Base-by-base conservation (phyloP, 1,284 basidiomycete species). In the Paramarasmius palmivorus region DNA sequence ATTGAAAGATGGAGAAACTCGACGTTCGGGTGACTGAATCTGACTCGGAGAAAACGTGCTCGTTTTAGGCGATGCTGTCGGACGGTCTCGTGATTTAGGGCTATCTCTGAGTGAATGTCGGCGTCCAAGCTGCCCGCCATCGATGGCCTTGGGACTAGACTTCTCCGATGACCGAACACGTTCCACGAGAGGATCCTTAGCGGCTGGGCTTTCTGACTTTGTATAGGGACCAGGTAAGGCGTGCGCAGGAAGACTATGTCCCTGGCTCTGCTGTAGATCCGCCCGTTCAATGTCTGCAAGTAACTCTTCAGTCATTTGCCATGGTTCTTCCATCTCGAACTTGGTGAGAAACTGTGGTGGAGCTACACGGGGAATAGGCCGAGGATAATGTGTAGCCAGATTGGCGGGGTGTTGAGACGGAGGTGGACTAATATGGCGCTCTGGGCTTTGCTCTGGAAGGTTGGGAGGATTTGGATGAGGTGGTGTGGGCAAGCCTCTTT, bases 211-310 rank as follows among this genome's bases (percentile, higher is more conserved):
- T 22, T 69, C 65, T 5, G 69, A 38, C 50, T 56, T 50, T 2
- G 35, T 39, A 17, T 49, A 57, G 35, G 48, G 50, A 37, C 44
- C 39, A 10, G 55, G 40, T 19, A 47, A 73, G 57, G 79, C 77
- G 38, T 74, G 67, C 55, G 71, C 76, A 6, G 72, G 66, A 52
- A 63, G 53, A 65, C 39, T 69, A 59, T 56, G 65, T 63, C 60
- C 73, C 50, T 78, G 72, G 57, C 73, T 59, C 57, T 75, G 73
- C 45, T 77, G 74, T 45, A 72, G 61, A 61, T 78, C 76, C 10
- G 82, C 82, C 34, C 80, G 76, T 63, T 88, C 86, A 58, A 88
- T 84, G 57, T 88, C 84, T 23, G 82, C 83, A 66, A 87, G 73
- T 25, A 88, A 73, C 59, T 88, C 83, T 35, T 82, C 80, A 0